These are phyloP conservation scores for Collybia sp. DNA, from an alignment of 768 basidiomycete species.

Conservation along the genomic window DNA sequence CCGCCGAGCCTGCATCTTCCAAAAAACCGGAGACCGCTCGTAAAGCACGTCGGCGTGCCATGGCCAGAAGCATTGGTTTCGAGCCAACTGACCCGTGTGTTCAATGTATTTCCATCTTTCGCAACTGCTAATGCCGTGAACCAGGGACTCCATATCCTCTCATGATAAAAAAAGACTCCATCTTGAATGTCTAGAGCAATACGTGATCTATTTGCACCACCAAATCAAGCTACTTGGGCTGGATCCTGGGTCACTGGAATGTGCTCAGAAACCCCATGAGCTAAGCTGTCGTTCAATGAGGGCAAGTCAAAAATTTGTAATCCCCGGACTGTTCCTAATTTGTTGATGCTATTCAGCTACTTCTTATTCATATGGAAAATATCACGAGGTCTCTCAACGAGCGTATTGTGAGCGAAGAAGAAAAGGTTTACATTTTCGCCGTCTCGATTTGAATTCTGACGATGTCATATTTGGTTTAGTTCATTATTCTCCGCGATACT, in stretches of 20 bases:
- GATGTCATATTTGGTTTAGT: constrained; percentile 11
- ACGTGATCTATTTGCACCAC: constrained; percentile 61
- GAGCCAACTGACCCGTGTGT: constrained; percentile 59
- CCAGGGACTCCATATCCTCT: constrained; percentile 68
- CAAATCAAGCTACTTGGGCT: constrained; percentile 49
- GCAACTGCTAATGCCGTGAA: constrained; percentile 4
- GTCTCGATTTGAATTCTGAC: constrained; percentile 1
- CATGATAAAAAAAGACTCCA: constrained; percentile 77
- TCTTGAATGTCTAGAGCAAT: constrained; percentile 69
- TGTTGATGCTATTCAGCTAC: constrained; percentile 35
- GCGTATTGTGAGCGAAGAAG: constrained; percentile 49
- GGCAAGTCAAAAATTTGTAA: constrained; percentile 24
- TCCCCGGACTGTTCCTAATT: not conserved
- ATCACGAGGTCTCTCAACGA: constrained; percentile 45
- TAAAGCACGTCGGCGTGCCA: constrained; percentile 53
- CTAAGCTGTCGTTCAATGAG: constrained; percentile 62
- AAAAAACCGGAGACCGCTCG: constrained; percentile 44
- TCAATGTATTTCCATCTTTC: not conserved
- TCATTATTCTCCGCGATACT: constrained; percentile 19
- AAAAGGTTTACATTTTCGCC: constrained; percentile 32
- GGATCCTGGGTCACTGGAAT: constrained; percentile 41
- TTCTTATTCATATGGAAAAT: constrained; percentile 69
- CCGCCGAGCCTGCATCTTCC: constrained; percentile 1
- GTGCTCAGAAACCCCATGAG: constrained; percentile 47
- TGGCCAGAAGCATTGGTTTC: constrained; percentile 53